Conservation (phyloP, 75 land plant species). For the Cunninghamia lanceolata region DNA sequence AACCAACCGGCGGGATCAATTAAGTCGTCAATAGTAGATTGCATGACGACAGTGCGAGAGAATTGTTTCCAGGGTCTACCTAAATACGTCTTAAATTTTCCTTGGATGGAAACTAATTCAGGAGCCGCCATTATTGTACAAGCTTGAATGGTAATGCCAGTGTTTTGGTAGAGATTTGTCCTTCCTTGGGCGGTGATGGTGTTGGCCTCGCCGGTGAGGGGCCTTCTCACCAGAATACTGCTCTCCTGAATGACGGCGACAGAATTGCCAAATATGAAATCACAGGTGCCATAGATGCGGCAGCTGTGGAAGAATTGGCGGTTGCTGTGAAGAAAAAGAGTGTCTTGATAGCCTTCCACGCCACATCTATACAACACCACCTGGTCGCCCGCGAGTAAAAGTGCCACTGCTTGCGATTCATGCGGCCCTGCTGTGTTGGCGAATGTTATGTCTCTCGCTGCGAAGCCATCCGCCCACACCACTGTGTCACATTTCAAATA, state of each 20-base stretch:
- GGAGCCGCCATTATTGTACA: constrained; percentile 10
- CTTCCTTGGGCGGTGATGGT: constrained; percentile 19
- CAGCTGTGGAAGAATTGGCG: constrained; percentile 33
- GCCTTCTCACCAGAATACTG: constrained; percentile 21
- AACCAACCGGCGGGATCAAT: too few relatives aligned
- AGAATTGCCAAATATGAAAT: constrained; percentile 52
- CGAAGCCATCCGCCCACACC: constrained; percentile 14
- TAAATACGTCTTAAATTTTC: not conserved
- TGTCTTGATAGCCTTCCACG: constrained; percentile 43
- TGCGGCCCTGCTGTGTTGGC: constrained; percentile 27
- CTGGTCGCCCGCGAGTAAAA: too few relatives aligned
- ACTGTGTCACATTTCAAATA: not conserved
- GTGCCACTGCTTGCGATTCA: constrained; percentile 34
- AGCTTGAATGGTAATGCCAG: constrained; percentile 22
- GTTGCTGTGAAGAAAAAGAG: constrained; percentile 28
- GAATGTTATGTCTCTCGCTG: constrained; percentile 18
- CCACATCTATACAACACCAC: too few relatives aligned
- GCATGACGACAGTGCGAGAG: constrained; percentile 24
- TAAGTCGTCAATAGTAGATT: constrained; percentile 9
- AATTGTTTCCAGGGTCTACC: constrained; percentile 40
- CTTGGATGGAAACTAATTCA: not conserved
- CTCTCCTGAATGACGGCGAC: constrained; percentile 43
- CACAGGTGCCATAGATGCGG: constrained; percentile 33
- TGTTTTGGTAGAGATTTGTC: constrained; percentile 17
- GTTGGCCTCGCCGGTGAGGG: constrained; percentile 15